Base-by-base conservation (phyloP, 768 basidiomycete species). In the Mycena floridula region DNA sequence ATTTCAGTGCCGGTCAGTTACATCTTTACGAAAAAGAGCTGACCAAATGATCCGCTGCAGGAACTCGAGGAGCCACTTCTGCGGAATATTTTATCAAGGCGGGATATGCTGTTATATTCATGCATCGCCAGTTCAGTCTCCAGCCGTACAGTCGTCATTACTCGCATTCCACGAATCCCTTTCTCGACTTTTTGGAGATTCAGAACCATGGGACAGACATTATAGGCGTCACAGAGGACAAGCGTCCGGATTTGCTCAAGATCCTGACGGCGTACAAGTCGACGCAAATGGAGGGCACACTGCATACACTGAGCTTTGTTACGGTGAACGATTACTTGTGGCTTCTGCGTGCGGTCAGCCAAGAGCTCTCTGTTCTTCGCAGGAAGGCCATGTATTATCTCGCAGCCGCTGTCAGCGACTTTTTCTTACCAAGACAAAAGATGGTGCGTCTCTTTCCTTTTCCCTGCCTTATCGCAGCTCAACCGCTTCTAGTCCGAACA, bases 71-170 rank as follows among this genome's bases (percentile, higher is more conserved):
- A 35, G 90, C 96, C 24, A 93, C 95, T 0, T 98, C 96, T 16
- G 95, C 96, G 2, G 96, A 99, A 65, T 96, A 98, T 68, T 97
- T 99, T 62, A 78, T 98, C 48, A 80, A 85, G 54, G 82, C 88
- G 6, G 88, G 85, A 45, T 98, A 98, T 69, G 93, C 94, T 21
- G 96, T 99, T 62, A 92, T 99, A 53, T 99, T 99, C 70, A 88
- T 99, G 79, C 95, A 99, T 63, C 75, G 95, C 18, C 92, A 96
- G 64, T 95, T 96, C 71, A 97, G 94, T 52, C 77, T 98, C 35
- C 92, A 96, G 56, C 96, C 96, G 0, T 99, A 95, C 73, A 93
- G 89, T 59, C 70, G 96, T 40, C 95, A 99, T 61, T 99, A 98
- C 66, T 96, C 93, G 7, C 95, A 99, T 63, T 94, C 92, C 0